Percentiles rank a stretch among this genome's conserved stretches.
Conservation (phyloP, 441 rosid genomes). For the Euphorbia schlechtendalii region DNA sequence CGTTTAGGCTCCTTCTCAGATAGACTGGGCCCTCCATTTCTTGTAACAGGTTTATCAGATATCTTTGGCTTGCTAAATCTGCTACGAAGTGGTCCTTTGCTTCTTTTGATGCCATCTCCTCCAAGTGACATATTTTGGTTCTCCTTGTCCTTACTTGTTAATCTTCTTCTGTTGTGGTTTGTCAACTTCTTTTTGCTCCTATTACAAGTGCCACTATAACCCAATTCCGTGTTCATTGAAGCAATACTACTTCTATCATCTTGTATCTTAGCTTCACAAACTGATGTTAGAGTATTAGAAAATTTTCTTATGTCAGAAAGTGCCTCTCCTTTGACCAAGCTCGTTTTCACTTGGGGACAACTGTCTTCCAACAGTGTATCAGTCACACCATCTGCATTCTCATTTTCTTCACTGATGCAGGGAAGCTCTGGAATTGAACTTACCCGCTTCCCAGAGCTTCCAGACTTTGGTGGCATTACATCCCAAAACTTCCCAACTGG, state of each 20-base stretch:
- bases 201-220: constrained; percentile 41
- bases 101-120: constrained; percentile 30
- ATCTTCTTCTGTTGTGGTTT: constrained; percentile 40
- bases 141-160: constrained; percentile 39
- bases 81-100: constrained; percentile 34
- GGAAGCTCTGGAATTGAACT: constrained; percentile 81
- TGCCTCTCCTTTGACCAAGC: constrained; percentile 44
- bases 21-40: constrained; percentile 36
- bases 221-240: constrained; percentile 51
- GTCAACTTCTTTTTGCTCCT: constrained; percentile 36
- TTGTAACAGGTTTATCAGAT: constrained; percentile 43
- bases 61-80: constrained; percentile 54
- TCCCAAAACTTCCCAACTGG: constrained; percentile 78
- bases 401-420: constrained; percentile 80
- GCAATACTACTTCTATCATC: constrained; percentile 48
- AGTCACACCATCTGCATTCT: constrained; percentile 44
- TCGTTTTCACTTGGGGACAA: constrained; percentile 27
- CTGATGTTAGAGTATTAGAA: constrained; percentile 35
- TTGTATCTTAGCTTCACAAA: constrained; percentile 36
- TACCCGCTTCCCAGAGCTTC: constrained; percentile 62
- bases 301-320: constrained; percentile 51
- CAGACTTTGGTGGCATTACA: constrained; percentile 45
- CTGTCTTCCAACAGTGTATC: constrained; percentile 34
- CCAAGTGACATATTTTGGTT: constrained; percentile 27
- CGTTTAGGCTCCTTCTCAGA: constrained; percentile 39